Base-by-base conservation (phyloP, 306 rosid species). In the Medicago ruthenica region DNA sequence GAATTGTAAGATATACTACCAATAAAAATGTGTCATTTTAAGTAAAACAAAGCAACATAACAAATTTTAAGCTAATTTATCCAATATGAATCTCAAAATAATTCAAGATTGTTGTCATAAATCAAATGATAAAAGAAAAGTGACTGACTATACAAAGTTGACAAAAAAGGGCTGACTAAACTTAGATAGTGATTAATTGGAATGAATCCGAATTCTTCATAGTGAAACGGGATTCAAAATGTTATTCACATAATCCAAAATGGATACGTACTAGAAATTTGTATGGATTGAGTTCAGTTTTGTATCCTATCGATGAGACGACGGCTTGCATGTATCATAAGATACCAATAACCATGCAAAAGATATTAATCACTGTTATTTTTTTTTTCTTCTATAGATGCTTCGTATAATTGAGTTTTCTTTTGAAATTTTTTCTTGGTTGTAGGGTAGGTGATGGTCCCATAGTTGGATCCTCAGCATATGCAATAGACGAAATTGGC, bases 381-480 rank as follows among this genome's bases (percentile, higher is more conserved):
- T 3, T 27, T 27, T 27, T 27, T 27, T 27, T 27, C 4, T n/a
- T n/a, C 4, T 3, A 27, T 24, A 2, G 31, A 27, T 22, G 40
- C 47, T 12, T 82, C 63, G 63, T 42, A 17, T 45, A 40, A 21
- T 51, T 21, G 22, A 24, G 14, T 67, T 37, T 22, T 66, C 15
- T 67, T 62, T 60, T 16, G 2, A 37, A 61, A 37, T 9, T 68
- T 54, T 68, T 62, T 67, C 41, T 58, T 74, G 71, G 77, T 82
- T 82, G 73, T 83, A 92, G 97, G 88, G 98, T 92, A 66, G 98
- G 97, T 44, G 96, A 95, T 83, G 98, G 98, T 54, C 98, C 97
- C 22, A 90, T 95, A 69, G 89, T 78, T 20, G 97, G 97, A 72
- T 95, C 97, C 82, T 85, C 97, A 37, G 88, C 97, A 48, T 90